Conservation (phyloP, 352 stramenopile species). For the Phytopythium boreale region DNA sequence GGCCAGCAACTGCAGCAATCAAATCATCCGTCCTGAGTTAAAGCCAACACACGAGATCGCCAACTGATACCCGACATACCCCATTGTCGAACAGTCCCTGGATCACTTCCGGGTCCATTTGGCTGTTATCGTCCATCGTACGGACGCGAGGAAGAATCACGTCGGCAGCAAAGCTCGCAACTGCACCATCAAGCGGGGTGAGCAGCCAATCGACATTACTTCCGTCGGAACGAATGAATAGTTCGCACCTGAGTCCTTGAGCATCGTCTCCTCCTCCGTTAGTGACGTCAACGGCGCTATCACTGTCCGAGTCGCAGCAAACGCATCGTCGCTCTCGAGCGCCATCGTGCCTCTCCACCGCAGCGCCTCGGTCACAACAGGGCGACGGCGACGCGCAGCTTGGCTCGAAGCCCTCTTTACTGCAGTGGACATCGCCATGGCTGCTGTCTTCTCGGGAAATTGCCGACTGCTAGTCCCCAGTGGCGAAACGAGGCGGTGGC, state of each 20-base stretch:
- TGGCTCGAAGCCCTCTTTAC: background rate
- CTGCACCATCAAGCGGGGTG: slow-evolving; percentile 15
- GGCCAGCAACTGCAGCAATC: slow-evolving; percentile 76
- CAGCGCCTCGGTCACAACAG: background rate
- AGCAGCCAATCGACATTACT: slow-evolving; percentile 39
- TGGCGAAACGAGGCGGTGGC: background rate
- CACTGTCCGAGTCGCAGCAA: slow-evolving; percentile 3
- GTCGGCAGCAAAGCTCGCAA: slow-evolving; percentile 84
- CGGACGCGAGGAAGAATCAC: slow-evolving; percentile 84
- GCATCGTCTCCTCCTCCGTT: slow-evolving; percentile 78
- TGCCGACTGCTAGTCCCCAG: background rate
- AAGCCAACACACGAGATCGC: background rate
- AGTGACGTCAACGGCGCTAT: slow-evolving; percentile 54
- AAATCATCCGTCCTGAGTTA: background rate
- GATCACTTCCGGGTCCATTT: slow-evolving; percentile 88
- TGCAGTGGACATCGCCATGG: background rate
- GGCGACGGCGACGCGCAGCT: background rate
- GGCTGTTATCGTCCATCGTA: slow-evolving; percentile 90
- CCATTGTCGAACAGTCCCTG: slow-evolving; percentile 90
- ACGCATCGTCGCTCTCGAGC: slow-evolving; percentile 1
- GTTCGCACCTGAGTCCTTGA: slow-evolving; percentile 73
- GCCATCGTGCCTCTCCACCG: slow-evolving; percentile 7
- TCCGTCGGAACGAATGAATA: slow-evolving; percentile 28
- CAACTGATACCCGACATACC: slow-evolving; percentile 21
- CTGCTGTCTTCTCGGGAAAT: background rate